Conservation (phyloP, 2,329 filamentous ascomycete species). For the Paecilomyces formosus region DNA sequence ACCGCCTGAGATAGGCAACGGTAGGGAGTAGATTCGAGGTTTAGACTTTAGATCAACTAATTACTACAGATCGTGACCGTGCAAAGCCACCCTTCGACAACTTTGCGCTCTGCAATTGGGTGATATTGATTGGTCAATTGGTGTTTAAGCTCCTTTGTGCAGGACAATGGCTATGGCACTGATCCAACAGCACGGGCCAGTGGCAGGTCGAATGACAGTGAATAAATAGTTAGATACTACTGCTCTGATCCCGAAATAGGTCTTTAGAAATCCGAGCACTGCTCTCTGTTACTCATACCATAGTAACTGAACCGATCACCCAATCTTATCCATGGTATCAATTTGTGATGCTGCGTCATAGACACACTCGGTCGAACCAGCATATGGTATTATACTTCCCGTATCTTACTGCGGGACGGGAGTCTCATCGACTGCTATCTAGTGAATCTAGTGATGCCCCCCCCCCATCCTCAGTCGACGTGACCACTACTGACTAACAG, state of each 20-base stretch:
- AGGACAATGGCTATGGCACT: too few species aligned
- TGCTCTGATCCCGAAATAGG: neutral
- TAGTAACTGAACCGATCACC: too few species aligned
- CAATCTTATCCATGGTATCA: too few species aligned
- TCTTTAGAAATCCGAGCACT: too few species aligned
- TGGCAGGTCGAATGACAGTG: neutral
- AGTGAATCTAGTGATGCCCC: neutral
- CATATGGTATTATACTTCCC: too few species aligned
- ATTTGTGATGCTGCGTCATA: too few species aligned
- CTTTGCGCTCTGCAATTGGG: neutral
- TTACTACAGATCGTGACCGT: neutral
- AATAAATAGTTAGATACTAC: too few species aligned
- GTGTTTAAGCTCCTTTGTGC: neutral
- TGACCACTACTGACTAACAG: neutral
- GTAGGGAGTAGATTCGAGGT: neutral
- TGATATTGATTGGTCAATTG: neutral
- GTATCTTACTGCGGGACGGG: too few species aligned
- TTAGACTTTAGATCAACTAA: neutral
- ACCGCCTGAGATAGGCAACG: neutral
- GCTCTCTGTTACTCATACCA: too few species aligned
- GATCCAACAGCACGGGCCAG: neutral
- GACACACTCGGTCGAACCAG: too few species aligned
- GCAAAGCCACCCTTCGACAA: neutral
- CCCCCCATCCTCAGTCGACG: neutral
- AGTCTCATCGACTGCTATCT: neutral